Percentiles rank a stretch among this genome's conserved stretches.
Evolutionary conservation across 352 stramenopile species (phyloP).

Genomic region (Pythium biforme): DNA sequence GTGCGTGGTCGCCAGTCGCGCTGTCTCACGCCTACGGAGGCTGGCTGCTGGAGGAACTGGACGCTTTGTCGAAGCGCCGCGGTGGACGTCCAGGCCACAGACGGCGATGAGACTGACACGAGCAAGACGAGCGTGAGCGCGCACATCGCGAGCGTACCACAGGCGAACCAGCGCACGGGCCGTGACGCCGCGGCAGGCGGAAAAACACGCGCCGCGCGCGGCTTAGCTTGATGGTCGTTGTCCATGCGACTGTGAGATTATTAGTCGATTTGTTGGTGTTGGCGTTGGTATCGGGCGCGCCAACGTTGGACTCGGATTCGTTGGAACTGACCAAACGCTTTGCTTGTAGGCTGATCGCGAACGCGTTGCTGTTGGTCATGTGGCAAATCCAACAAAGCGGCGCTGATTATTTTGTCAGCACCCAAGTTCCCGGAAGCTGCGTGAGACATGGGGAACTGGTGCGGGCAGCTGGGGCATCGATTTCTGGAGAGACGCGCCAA

Average conservation of each 20-base stretch:
- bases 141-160: not conserved
- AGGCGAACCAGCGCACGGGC: constrained; percentile 1
- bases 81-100: constrained; percentile 10
- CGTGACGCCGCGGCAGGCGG: not conserved
- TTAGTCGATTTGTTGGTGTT: not conserved
- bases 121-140: constrained; percentile 2
- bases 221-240: too few relatives aligned
- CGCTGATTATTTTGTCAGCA: not conserved
- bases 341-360: not conserved
- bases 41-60: constrained; percentile 14
- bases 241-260: too few relatives aligned
- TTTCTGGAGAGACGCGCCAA: not conserved
- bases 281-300: not conserved
- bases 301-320: not conserved
- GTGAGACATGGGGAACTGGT: not conserved
- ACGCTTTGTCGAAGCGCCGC: constrained; percentile 14
- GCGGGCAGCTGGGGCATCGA: not conserved
- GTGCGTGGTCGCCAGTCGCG: too few relatives aligned
- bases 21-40: too few relatives aligned
- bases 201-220: not conserved
- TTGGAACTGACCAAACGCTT: not conserved
- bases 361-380: not conserved
- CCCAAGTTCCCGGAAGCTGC: not conserved
- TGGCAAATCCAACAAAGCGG: not conserved
- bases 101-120: not conserved